Conservation (phyloP, 805 yeast species). For the Yarrowia yakushimensis region DNA sequence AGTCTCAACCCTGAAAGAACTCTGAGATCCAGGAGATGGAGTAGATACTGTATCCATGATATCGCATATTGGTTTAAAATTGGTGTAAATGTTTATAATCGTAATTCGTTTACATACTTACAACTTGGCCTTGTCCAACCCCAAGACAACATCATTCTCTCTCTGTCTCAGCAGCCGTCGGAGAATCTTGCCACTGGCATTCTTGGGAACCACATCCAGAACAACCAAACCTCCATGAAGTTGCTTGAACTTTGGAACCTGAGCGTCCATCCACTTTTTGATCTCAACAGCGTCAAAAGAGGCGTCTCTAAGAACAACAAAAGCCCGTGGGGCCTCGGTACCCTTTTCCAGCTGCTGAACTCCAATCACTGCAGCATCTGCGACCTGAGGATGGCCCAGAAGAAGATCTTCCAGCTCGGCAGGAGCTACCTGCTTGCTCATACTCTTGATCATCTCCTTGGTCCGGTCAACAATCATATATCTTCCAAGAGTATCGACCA, state of each 20-base stretch:
- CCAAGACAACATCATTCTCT: slow-evolving; percentile 29
- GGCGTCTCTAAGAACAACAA: slow-evolving; percentile 31
- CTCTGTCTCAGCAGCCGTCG: slow-evolving; percentile 78
- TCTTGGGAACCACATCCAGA: slow-evolving; percentile 84
- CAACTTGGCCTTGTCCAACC: slow-evolving; percentile 18
- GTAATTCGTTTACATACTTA: too few relatives aligned
- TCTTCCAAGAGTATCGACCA: slow-evolving; percentile 45
- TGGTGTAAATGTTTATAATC: too few relatives aligned
- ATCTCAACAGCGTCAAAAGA: slow-evolving; percentile 30
- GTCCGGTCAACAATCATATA: slow-evolving; percentile 45
- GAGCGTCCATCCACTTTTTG: slow-evolving; percentile 39
- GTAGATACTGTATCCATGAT: too few relatives aligned
- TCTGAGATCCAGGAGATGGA: too few relatives aligned
- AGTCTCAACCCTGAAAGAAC: too few relatives aligned
- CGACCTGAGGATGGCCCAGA: slow-evolving; percentile 68
- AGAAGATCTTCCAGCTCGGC: slow-evolving; percentile 90
- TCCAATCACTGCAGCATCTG: slow-evolving; percentile 89
- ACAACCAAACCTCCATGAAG: slow-evolving; percentile 53
- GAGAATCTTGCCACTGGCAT: slow-evolving; percentile 92
- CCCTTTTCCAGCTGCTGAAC: slow-evolving; percentile 61
- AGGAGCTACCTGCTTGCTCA: slow-evolving; percentile 80
- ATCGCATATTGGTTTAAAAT: too few relatives aligned
- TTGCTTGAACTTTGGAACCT: slow-evolving; percentile 40
- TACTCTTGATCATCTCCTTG: slow-evolving; percentile 41
- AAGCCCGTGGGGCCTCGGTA: slow-evolving; percentile 55